These are phyloP conservation scores for Diaporthe caulivora DNA, from an alignment of 2,329 filamentous ascomycete species.

Conservation along the genomic window DNA sequence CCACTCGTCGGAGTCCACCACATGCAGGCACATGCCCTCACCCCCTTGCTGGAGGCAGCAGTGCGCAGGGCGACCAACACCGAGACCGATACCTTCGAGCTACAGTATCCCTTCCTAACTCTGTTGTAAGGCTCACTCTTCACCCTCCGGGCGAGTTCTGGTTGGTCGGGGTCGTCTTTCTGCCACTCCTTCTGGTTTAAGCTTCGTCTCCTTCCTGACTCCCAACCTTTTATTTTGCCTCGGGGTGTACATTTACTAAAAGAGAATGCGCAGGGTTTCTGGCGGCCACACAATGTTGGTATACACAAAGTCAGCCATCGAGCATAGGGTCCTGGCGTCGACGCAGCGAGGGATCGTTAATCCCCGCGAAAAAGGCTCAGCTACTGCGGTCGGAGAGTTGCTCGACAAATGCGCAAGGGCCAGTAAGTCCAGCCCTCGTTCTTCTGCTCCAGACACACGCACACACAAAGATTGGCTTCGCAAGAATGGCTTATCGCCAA, in stretches of 20 bases:
- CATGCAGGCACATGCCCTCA: conserved; percentile 97
- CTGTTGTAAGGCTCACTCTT: conserved; percentile 64
- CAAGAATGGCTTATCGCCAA: background rate
- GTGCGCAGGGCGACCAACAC: conserved; percentile 51
- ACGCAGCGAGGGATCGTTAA: conserved; percentile 66
- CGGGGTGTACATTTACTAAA: background rate
- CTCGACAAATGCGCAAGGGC: conserved; percentile 88
- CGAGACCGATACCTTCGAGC: background rate
- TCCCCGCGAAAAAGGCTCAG: conserved; percentile 16
- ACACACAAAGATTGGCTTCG: too few species aligned
- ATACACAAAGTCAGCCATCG: conserved; percentile 74
- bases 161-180: background rate
- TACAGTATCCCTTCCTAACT: conserved; percentile 85
- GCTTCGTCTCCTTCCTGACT: too few species aligned
- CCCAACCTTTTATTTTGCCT: too few species aligned
- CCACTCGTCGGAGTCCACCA: conserved; percentile 92
- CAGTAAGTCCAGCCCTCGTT: conserved; percentile 43
- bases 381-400: conserved; percentile 86
- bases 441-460: too few species aligned
- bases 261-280: background rate
- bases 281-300: conserved; percentile 76
- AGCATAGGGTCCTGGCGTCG: conserved; percentile 80
- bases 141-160: background rate
- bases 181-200: background rate
- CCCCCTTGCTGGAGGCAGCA: conserved; percentile 80